Base-by-base conservation (phyloP, 345 rosid genomes). In the Syzygium grande region DNA sequence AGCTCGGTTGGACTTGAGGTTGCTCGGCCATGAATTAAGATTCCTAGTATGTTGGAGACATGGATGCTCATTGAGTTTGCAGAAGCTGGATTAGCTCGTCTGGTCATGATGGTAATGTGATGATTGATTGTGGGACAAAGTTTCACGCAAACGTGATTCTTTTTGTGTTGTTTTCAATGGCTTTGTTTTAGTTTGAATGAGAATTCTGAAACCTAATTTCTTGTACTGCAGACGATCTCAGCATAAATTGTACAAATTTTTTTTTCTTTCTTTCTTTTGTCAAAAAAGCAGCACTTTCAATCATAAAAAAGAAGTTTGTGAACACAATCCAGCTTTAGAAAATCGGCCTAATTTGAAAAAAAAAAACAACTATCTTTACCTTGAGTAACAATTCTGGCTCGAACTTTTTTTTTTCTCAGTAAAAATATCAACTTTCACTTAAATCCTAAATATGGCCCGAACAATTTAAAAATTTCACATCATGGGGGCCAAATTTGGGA, bases 201-300 rank as follows among this genome's bases (percentile, higher is more conserved):
- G 7, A 59, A 27, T 59, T 25, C 11, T 27, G 65, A 59, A 0
- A 2, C 11, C 65, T 25, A 27, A 11, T 2, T 59, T 59, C 30
- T 25, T 59, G 65, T 59, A 27, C 30, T 6, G 0, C 30, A 25
- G 23, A 25, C 11, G 27, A 27, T 59, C 65, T 59, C 1, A 0
- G 16, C 30, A 59, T 59, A 59, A 59, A 25, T 25, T 59, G 30
- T 0, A 59, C 16, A 58, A 25, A 10, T 11, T 59, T 58, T 58
- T 23, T 0, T 1, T 0, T 23, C 4, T 23, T 1, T 58, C 27
- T 59, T 25, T 12, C 27, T 59, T 59, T 29, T 7, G 52, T 11
- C 0, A 59, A 2, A 59, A 59, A 59, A 27, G 16, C 7, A 27
- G 16, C 7, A 11, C 16, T 59, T 59, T 59, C 30, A 27, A 58